Percentiles rank a stretch among this genome's conserved stretches.
Conservation (phyloP, 495 filamentous ascomycete species). For the Daldinia decipiens region DNA sequence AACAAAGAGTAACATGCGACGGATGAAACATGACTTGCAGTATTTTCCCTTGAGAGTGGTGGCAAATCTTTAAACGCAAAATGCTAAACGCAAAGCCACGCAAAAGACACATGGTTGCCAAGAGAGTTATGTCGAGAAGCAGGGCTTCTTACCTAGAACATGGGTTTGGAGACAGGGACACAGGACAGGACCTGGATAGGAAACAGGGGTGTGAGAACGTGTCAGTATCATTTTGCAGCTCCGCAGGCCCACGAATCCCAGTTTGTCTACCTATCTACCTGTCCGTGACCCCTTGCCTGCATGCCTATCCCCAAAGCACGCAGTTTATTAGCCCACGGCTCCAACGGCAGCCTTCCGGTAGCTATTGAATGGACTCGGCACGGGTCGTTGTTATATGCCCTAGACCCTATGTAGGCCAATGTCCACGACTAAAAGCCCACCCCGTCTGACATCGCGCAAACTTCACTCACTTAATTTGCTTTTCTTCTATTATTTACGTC, state of each 20-base stretch:
- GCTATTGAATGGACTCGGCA: constrained; percentile 27
- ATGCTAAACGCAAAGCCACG: constrained; percentile 5
- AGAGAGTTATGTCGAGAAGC: constrained; percentile 13
- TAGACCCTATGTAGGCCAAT: constrained; percentile 8
- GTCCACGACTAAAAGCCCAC: constrained; percentile 22
- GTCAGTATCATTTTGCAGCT: constrained; percentile 28
- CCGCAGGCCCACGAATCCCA: constrained; percentile 35
- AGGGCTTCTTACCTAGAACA: constrained; percentile 1
- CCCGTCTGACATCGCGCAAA: constrained; percentile 8
- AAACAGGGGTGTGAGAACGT: constrained; percentile 18
- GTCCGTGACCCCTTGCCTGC: constrained; percentile 18
- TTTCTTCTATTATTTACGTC: constrained; percentile 1
- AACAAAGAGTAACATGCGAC: constrained; percentile 21
- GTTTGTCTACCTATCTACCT: background rate
- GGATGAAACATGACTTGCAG: constrained; percentile 35
- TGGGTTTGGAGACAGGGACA: background rate
- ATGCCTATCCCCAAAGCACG: constrained; percentile 20
- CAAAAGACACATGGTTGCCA: background rate
- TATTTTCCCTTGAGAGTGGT: constrained; percentile 1
- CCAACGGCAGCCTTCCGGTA: constrained; percentile 42
- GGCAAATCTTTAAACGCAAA: background rate
- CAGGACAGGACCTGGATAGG: background rate
- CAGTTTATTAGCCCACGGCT: constrained; percentile 33
- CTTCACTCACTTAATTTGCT: constrained; percentile 2
- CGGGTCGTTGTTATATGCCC: constrained; percentile 34